Evolutionary conservation across 305 asterid genomes (phyloP), one percentile per base, ranked within the genome.

Genomic region (Fraxinus nigra): DNA sequence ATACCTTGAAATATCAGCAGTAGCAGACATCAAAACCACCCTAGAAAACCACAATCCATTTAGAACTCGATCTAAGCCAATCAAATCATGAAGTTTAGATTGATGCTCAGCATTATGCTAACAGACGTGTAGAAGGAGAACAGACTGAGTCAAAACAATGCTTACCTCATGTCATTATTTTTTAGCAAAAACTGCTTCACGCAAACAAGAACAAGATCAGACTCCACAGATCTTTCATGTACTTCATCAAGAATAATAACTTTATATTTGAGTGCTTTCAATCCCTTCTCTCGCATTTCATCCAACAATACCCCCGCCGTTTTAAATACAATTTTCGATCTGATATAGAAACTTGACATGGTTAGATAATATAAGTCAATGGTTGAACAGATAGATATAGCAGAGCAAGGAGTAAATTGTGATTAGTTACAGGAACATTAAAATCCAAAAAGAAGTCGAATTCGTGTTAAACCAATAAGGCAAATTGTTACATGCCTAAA

Each of bases 11-110:
- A 91, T 91, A 88, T 96, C 95, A 20, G 97, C 97, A 84, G 99
- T 96, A 37, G 98, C 98, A 83, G 99, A 96, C 99, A 94, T 94
- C 94, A 96, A 91, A 69, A 96, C 99, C 86, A 96, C 90, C 97
- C 99, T 94, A 87, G 74, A 90, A 87, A 81, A 87, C 86, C 82
- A 88, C 24, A 81, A 81, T 76, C 61, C 34, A 77, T 72, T 67
- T 72, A 86, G 86, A 77, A 79, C 65, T 72, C 76, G 30, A 75
- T 78, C 84, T 77, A 73, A 83, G 75, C 80, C 79, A 35, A 63
- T 74, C 40, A 79, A 76, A 72, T 78, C 82, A 79, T 67, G 72
- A 79, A 81, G 80, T 78, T 51, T 56, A 33, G 28, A 76, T 72
- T 54, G 79, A 83, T 77, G n/a, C n/a, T 38, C 46, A 65, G 24